phyloP scores from a whole-genome alignment of 1,139 yeast species.

The Geotrichum phurueaensis region DNA sequence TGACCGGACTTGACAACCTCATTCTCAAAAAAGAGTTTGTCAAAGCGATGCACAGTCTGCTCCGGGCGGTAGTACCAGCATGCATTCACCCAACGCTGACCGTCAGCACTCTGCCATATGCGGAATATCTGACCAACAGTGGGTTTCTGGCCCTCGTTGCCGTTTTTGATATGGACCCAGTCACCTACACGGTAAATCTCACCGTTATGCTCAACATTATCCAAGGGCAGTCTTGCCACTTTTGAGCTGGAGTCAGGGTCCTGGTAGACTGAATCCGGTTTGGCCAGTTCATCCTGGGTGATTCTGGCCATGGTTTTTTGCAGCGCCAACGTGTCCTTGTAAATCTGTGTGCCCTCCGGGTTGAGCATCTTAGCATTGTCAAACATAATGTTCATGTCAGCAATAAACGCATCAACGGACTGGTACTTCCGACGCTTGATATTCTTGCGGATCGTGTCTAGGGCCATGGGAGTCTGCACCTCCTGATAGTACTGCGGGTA shows the following conservation, averaged over 20 bases:
- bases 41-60: constrained; percentile 91
- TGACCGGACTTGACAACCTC: constrained; percentile 97
- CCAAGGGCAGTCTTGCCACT: constrained; percentile 71
- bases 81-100: constrained; percentile 81
- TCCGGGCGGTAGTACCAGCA: constrained; percentile 98
- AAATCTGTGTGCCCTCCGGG: constrained; percentile 51
- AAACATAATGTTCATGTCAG: constrained; percentile 71
- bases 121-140: constrained; percentile 91
- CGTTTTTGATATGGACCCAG: constrained; percentile 85
- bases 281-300: constrained; percentile 65
- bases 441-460: constrained; percentile 74
- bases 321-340: constrained; percentile 54
- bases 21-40: constrained; percentile 80
- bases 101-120: constrained; percentile 80
- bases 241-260: constrained; percentile 47
- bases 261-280: constrained; percentile 75
- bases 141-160: constrained; percentile 82
- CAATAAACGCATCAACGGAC: constrained; percentile 66
- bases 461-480: constrained; percentile 66
- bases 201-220: constrained; percentile 65
- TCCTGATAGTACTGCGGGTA: constrained; percentile 63
- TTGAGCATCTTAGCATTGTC: constrained; percentile 65
- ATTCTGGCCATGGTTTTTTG: constrained; percentile 57
- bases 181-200: constrained; percentile 81
- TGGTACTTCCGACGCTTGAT: constrained; percentile 81